Conservation (phyloP, 2,329 filamentous ascomycete genomes). For the Ambrosiella xylebori region DNA sequence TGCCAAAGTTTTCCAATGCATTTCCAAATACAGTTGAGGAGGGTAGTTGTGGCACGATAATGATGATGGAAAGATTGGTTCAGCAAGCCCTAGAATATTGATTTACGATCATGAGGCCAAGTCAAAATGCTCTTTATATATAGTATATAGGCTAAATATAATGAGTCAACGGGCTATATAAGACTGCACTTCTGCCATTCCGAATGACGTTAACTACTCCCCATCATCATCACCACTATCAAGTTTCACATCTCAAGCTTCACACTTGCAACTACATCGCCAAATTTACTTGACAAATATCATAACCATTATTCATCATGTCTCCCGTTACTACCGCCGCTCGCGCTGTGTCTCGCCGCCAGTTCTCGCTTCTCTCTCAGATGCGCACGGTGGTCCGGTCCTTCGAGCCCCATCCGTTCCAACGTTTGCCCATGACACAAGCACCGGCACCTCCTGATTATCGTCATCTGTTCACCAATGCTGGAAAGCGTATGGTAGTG, state of each 20-base stretch:
- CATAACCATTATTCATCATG: not conserved
- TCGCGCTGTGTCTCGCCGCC: conserved; percentile 19
- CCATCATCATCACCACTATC: not conserved
- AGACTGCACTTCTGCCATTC: not conserved
- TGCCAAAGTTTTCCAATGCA: not conserved
- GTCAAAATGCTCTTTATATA: not conserved
- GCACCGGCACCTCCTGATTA: conserved; percentile 20
- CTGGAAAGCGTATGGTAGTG: conserved; percentile 19
- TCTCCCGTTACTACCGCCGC: conserved; percentile 13
- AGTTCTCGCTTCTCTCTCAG: conserved; percentile 21
- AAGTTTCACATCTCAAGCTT: not conserved
- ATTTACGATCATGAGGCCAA: not conserved
- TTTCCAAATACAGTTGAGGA: not conserved
- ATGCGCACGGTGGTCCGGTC: conserved; percentile 20
- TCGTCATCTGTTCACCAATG: conserved; percentile 16
- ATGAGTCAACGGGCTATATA: not conserved
- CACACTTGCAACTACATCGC: not conserved
- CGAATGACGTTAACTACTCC: not conserved
- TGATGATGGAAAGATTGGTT: not conserved
- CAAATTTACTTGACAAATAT: not conserved
- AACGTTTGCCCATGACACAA: conserved; percentile 19
- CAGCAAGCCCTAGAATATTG: not conserved
- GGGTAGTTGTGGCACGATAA: conserved; percentile 2
- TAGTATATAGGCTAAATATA: not conserved
- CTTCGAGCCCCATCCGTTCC: conserved; percentile 23